Base-by-base conservation (phyloP, 2,329 filamentous ascomycete species). In the Trichophyton equinum region DNA sequence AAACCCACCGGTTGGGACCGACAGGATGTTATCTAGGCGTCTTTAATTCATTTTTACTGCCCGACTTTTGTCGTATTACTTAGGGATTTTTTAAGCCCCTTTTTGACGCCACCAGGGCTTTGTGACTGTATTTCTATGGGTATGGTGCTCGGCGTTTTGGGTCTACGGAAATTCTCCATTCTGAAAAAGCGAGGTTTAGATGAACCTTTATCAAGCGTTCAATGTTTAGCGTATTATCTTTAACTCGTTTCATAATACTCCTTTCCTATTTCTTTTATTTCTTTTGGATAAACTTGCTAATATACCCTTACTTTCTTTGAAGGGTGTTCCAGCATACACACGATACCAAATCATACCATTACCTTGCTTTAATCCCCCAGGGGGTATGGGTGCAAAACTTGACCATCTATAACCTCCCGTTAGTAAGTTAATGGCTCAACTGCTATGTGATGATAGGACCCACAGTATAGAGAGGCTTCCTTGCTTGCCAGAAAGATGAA, bases 1-100 rank as follows among this genome's bases (percentile, higher is more conserved):
- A 82, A 85, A 71, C 80, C 86, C 0, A 79, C 79, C 0, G 94
- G 94, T 0, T 99, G 88, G 82, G 91, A 96, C 71, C 80, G 92
- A 30, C 76, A 84, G 1, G 92, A 99, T 59, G 84, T 95, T 42
- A 83, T 94, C 59, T 79, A 66, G 73, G 40, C 42, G 4, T 59
- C 40, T 36, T 44, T 42, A 59, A 30, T 51, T 38, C 18, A 30
- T 30, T 20, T 33, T 9, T 55, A 9, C 3, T 30, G 9, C 22
- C 3, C n/a, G n/a, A 22, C 20, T 5, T 36, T 36, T 33, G 13
- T 55, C 5, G n/a, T 13, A 33, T 36, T n/a, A 13, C 2, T 36
- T 55, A 36, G 11, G 4, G 18, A 25, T 20, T 33, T 44, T 42
- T 57, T 40, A 27, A 4, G 49, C 49, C 25, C 25, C 25, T 5